Evolutionary conservation across 2,329 filamentous ascomycete genomes (phyloP).

Genomic region (Fonsecaea monophora): DNA sequence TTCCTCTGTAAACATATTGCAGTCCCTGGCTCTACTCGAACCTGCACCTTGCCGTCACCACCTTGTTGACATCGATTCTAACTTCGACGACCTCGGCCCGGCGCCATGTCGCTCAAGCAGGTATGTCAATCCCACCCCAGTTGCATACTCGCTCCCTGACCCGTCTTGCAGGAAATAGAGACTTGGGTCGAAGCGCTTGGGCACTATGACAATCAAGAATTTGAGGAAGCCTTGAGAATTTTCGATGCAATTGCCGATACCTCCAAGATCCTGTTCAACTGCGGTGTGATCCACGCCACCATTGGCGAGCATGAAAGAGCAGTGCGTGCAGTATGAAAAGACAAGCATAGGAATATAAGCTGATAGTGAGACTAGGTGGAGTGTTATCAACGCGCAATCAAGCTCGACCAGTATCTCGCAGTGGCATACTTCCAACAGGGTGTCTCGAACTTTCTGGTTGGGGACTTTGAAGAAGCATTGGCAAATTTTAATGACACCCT

Average conservation of each 20-base stretch:
- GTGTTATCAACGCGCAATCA: conserved; percentile 89
- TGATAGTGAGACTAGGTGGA: conserved; percentile 69
- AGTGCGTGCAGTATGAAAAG: conserved; percentile 56
- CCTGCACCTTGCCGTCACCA: conserved; percentile 19
- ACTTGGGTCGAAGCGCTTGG: conserved; percentile 92
- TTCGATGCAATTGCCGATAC: conserved; percentile 92
- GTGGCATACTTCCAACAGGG: conserved; percentile 99
- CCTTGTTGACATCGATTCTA: conserved; percentile 22
- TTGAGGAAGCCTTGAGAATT: conserved; percentile 82
- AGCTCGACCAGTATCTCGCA: conserved; percentile 91
- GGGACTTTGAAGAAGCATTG: conserved; percentile 95
- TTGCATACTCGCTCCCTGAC: conserved; percentile 14
- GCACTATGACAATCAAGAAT: conserved; percentile 96
- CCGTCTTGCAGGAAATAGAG: conserved; percentile 81
- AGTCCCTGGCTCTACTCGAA: conserved; percentile 12
- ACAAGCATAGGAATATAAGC: conserved; percentile 11
- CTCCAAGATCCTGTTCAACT: conserved; percentile 98
- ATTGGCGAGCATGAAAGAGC: conserved; percentile 95
- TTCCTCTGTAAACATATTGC: conserved; percentile 22
- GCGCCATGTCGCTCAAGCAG: conserved; percentile 44
- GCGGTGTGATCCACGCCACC: conserved; percentile 95
- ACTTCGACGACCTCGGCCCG: conserved; percentile 25
- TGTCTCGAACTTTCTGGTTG: conserved; percentile 95
- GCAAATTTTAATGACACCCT: conserved; percentile 99
- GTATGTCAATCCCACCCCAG: conserved; percentile 23